phyloP scores from a whole-genome alignment of 2,329 filamentous ascomycete genomes.

The Ascochyta clinopodiicola region DNA sequence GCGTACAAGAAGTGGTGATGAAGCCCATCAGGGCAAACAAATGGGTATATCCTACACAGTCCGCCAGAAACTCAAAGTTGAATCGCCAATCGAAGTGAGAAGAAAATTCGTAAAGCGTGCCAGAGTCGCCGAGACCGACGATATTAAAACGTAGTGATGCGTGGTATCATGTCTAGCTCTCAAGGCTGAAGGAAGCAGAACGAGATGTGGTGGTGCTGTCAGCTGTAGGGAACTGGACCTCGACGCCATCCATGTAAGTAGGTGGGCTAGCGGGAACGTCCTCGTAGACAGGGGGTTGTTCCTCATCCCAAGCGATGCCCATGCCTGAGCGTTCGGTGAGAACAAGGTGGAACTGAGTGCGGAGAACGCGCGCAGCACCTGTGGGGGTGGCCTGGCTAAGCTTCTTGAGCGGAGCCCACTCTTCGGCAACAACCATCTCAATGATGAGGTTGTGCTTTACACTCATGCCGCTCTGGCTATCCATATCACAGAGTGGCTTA shows the following conservation, averaged over 20 bases:
- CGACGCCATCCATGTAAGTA: constrained; percentile 49
- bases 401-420: constrained; percentile 75
- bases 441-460: constrained; percentile 86
- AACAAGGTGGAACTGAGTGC: constrained; percentile 86
- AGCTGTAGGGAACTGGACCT: constrained; percentile 26
- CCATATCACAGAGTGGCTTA: constrained; percentile 79
- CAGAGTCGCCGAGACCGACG: constrained; percentile 9
- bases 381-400: constrained; percentile 81
- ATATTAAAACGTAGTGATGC: constrained; percentile 4
- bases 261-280: constrained; percentile 90
- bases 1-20: constrained; percentile 5
- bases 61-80: constrained; percentile 25
- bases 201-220: constrained; percentile 49
- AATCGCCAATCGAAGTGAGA: constrained; percentile 25
- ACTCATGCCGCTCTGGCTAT: constrained; percentile 74
- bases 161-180: constrained; percentile 11
- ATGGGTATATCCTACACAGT: constrained; percentile 39
- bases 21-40: constrained; percentile 8
- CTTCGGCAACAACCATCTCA: constrained; percentile 93
- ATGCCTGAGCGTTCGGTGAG: constrained; percentile 85
- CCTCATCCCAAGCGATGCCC: constrained; percentile 96
- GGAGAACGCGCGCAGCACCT: constrained; percentile 85
- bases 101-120: constrained; percentile 29
- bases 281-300: constrained; percentile 91
- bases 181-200: constrained; percentile 35